phyloP scores from a whole-genome alignment of 1,284 basidiomycete genomes.

The Microbotryum silenes-acaulis region DNA sequence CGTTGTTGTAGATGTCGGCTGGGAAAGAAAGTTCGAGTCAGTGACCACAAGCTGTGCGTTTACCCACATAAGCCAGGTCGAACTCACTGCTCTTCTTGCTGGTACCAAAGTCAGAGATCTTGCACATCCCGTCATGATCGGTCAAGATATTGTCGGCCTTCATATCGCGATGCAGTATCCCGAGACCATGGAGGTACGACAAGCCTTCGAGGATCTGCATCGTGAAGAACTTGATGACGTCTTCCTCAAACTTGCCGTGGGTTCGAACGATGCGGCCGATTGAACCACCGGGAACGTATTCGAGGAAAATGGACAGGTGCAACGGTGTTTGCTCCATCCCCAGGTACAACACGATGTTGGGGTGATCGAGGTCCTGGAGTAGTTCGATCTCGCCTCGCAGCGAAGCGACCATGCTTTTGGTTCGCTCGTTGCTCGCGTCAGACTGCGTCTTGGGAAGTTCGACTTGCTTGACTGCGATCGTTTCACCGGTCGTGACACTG shows the following conservation, averaged over 20 bases:
- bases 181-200: conserved; percentile 83
- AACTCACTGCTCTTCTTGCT: conserved; percentile 62
- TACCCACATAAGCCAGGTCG: conserved; percentile 19
- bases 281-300: conserved; percentile 96
- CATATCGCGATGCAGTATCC: conserved; percentile 92
- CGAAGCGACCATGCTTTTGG: conserved; percentile 78
- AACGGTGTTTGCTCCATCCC: conserved; percentile 87
- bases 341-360: conserved; percentile 93
- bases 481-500: conserved; percentile 96
- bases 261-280: conserved; percentile 86
- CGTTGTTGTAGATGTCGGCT: conserved; percentile 73
- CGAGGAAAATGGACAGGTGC: conserved; percentile 94
- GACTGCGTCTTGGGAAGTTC: conserved; percentile 83
- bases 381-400: conserved; percentile 91
- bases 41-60: background rate
- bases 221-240: conserved; percentile 87
- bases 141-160: conserved; percentile 99
- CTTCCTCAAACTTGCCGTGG: conserved; percentile 78
- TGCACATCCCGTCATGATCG: conserved; percentile 85
- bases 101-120: conserved; percentile 97
- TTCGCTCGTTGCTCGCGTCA: conserved; percentile 80
- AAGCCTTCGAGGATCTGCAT: conserved; percentile 85
- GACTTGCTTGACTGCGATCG: conserved; percentile 99
- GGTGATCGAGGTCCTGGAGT: conserved; percentile 91
- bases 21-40: conserved; percentile 31